Evolutionary conservation across 2,329 filamentous ascomycete species (phyloP).

Genomic region (Pochonia chlamydosporia): DNA sequence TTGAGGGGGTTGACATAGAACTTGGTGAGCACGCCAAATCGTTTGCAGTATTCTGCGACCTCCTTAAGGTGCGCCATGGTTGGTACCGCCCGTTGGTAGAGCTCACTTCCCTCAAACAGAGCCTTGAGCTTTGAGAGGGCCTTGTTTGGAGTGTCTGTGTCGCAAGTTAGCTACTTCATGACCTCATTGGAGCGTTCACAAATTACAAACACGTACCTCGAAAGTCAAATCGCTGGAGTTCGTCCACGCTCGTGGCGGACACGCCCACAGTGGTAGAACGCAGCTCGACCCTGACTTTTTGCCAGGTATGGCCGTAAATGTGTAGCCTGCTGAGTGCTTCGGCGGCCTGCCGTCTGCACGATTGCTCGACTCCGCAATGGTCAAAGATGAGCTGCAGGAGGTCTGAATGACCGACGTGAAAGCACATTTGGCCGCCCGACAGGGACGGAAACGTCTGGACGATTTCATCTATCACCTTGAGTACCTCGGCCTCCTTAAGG

Average conservation of each 20-base stretch:
- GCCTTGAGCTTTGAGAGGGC: slow-evolving; percentile 53
- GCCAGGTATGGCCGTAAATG: slow-evolving; percentile 73
- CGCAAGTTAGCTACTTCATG: neutral
- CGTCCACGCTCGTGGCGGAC: slow-evolving; percentile 83
- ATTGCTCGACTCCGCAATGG: slow-evolving; percentile 70
- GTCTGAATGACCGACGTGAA: slow-evolving; percentile 84
- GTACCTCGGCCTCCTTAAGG: slow-evolving; percentile 84
- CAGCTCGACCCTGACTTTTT: slow-evolving; percentile 75
- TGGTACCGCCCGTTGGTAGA: slow-evolving; percentile 67
- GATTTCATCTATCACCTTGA: slow-evolving; percentile 93
- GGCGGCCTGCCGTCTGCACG: slow-evolving; percentile 66
- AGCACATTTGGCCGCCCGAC: slow-evolving; percentile 69
- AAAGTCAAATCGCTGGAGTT: slow-evolving; percentile 87
- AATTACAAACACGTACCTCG: slow-evolving; percentile 46
- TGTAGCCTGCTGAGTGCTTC: slow-evolving; percentile 85
- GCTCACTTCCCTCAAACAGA: slow-evolving; percentile 57
- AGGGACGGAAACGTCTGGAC: slow-evolving; percentile 74
- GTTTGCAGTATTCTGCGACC: slow-evolving; percentile 69
- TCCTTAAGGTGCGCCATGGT: slow-evolving; percentile 76
- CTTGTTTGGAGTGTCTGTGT: slow-evolving; percentile 48
- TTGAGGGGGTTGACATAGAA: slow-evolving; percentile 80
- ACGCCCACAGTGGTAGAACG: slow-evolving; percentile 76
- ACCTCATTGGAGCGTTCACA: neutral
- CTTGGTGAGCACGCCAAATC: slow-evolving; percentile 69
- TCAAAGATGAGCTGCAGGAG: slow-evolving; percentile 86